Percentiles rank a stretch among this genome's conserved stretches.
phyloP scores from a whole-genome alignment of 768 basidiomycete species.

The Boletus vermiculosoides region DNA sequence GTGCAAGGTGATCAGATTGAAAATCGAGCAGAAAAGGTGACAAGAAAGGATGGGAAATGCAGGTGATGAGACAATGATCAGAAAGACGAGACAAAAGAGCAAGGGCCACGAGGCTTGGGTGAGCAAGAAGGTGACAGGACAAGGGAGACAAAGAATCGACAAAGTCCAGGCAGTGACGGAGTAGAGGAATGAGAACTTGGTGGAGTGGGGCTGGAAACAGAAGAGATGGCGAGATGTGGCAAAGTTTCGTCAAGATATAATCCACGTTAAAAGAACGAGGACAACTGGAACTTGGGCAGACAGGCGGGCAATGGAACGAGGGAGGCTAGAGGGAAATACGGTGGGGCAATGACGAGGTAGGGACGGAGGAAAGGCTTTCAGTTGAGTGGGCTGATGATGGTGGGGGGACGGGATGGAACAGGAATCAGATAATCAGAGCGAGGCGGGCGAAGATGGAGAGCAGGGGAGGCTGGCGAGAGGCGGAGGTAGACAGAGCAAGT shows the following conservation, averaged over 20 bases:
- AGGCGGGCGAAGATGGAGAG: neutral
- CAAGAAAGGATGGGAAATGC: no score
- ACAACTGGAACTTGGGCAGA: neutral
- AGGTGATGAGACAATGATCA: no score
- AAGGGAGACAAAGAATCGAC: no score
- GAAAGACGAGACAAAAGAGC: neutral
- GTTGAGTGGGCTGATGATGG: neutral
- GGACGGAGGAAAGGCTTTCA: neutral
- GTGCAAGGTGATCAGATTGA: neutral
- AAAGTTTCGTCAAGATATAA: no score
- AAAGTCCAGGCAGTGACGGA: no score
- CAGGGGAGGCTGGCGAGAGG: no score
- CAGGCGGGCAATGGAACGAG: neutral
- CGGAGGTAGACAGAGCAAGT: neutral
- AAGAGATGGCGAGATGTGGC: no score
- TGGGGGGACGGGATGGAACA: neutral
- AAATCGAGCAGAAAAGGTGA: neutral
- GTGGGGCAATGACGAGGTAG: neutral
- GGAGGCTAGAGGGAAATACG: neutral
- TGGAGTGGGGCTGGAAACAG: no score
- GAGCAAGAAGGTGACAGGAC: neutral
- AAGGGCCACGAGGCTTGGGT: no score
- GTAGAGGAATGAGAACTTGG: no score
- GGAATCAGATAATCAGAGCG: neutral
- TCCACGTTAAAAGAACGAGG: neutral